Evolutionary conservation across 139 green algal species (phyloP), one percentile per base, ranked within the genome.

Genomic region (Coelastrella sp.): DNA sequence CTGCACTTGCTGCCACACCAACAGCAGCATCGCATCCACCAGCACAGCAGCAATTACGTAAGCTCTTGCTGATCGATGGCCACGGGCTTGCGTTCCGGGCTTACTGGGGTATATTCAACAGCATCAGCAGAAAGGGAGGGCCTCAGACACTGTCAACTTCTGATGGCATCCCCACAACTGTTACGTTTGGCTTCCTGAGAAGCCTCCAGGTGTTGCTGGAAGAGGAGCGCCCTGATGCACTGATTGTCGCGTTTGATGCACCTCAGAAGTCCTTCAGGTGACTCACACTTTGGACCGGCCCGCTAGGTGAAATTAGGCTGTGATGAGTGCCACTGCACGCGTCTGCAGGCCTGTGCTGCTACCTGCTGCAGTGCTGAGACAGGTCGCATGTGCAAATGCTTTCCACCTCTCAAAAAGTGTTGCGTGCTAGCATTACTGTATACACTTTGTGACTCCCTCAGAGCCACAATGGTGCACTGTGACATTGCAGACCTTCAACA

Each of bases 141-240:
- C 6, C 8, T 76, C 14, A 23, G 16, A 76, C 68, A n/a, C 57
- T 68, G 58, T 58, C 17, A n/a, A 88, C 83, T 6, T 54, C 20
- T 71, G 73, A 90, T 58, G 85, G 85, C 85, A 90, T 83, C 17
- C 74, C 85, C n/a, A 90, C 85, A n/a, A 84, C 54, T 7, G 74
- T 90, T 13, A 73, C 20, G 19, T 90, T 90, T 61, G 85, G 85
- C 58, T 90, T 90, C 74, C 13, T 90, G 73, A 76, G 85, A 32
- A 66, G 73, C 20, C 85, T 90, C 19, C 5, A 32, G 3, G 58
- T 77, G 5, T 23, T 90, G 73, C 73, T 90, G 73, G 85, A 90
- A 23, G 57, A 84, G 73, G 85, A 84, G 85, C 11, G 76, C 57
- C 73, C 85, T 11, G 47, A 66, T 58, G 56, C 73, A 3, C 73